A percentile compares a stretch with the other conserved stretches of the same genome.
These are phyloP conservation scores for Xylaria digitata DNA, from an alignment of 2,329 filamentous ascomycete species.

Conservation along the genomic window DNA sequence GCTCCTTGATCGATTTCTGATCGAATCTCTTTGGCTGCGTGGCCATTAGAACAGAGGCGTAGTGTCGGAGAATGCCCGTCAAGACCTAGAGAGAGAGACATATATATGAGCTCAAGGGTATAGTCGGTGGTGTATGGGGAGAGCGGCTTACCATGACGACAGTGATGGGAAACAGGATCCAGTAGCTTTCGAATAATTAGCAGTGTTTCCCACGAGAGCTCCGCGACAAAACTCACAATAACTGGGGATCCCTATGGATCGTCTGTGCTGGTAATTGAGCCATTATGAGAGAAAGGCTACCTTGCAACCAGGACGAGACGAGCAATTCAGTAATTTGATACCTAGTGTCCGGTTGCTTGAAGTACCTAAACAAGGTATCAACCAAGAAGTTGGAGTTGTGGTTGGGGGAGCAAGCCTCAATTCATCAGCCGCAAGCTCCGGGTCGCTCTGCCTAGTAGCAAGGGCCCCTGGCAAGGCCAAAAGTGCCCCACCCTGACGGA, in stretches of 20 bases:
- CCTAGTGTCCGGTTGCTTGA: conserved; percentile 13
- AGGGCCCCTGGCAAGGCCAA: conserved; percentile 6
- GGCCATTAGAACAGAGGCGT: conserved; percentile 91
- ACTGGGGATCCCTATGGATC: conserved; percentile 97
- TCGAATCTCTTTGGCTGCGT: conserved; percentile 84
- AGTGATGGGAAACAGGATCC: conserved; percentile 98
- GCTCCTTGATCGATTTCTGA: conserved; percentile 82
- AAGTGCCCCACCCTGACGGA: conserved; percentile 38
- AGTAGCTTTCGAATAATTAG: conserved; percentile 75
- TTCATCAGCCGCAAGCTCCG: conserved; percentile 34
- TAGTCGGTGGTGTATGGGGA: conserved; percentile 23
- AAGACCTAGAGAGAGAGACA: conserved; percentile 69
- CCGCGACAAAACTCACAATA: conserved; percentile 76
- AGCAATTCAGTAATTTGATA: conserved; percentile 13
- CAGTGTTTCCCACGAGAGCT: conserved; percentile 5
- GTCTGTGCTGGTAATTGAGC: conserved; percentile 88
- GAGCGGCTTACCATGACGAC: conserved; percentile 80
- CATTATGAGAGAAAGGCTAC: conserved; percentile 64
- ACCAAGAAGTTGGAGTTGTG: conserved; percentile 16
- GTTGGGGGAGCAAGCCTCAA: conserved; percentile 27
- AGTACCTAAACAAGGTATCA: not conserved
- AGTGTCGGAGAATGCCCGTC: conserved; percentile 95
- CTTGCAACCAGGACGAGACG: conserved; percentile 16
- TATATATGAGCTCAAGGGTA: conserved; percentile 4
- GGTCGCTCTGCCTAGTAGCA: not conserved